Evolutionary conservation across 164 flowering plant genomes (phyloP).

Genomic region (Macadamia tetraphylla): DNA sequence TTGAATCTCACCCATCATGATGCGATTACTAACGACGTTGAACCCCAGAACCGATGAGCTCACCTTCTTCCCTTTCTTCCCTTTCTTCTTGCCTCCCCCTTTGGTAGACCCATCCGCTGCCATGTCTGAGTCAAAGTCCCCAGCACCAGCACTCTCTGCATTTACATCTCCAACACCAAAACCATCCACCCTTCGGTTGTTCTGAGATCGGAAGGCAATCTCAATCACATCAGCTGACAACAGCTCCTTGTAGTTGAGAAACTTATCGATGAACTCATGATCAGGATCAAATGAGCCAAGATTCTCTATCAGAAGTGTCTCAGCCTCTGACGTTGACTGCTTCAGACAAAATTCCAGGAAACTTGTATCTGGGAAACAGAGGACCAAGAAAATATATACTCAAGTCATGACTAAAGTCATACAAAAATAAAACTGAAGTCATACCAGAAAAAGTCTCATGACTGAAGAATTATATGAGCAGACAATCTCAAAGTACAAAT

Average conservation of each 20-base stretch:
- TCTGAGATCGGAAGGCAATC: conserved; percentile 64
- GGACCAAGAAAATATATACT: not conserved
- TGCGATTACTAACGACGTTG: conserved; percentile 76
- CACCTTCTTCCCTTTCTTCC: conserved; percentile 87
- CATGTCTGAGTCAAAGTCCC: conserved; percentile 27
- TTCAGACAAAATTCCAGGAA: conserved; percentile 67
- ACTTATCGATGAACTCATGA: conserved; percentile 66
- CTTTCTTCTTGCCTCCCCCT: conserved; percentile 35
- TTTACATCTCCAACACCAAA: conserved; percentile 29
- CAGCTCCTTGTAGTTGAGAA: conserved; percentile 63
- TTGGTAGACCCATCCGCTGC: not conserved
- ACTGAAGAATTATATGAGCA: not conserved
- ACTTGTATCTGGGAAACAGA: conserved; percentile 47
- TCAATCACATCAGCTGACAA: conserved; percentile 79
- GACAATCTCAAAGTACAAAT: too few relatives aligned
- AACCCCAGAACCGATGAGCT: conserved; percentile 61
- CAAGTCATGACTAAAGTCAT: not conserved
- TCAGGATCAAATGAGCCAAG: conserved; percentile 59
- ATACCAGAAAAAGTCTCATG: not conserved
- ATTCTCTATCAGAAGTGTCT: conserved; percentile 53
- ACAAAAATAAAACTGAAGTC: too few relatives aligned
- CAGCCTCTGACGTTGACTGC: conserved; percentile 63
- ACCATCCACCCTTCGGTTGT: conserved; percentile 32
- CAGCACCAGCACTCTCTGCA: conserved; percentile 26
- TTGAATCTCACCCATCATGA: conserved; percentile 99